These are phyloP conservation scores for Astragalus glycyphyllos DNA, from an alignment of 306 rosid species.

Conservation along the genomic window DNA sequence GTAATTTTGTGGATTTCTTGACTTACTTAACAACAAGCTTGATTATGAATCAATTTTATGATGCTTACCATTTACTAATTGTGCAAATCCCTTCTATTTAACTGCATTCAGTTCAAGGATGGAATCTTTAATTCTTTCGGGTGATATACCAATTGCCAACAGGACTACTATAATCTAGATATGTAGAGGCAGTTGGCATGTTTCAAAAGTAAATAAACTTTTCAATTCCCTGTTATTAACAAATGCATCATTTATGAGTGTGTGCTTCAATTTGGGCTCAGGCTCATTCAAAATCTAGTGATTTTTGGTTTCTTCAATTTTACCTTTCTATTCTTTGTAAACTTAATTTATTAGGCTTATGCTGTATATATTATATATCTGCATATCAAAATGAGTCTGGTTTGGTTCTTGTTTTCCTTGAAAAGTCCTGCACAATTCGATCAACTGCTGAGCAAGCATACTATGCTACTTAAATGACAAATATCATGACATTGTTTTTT, in stretches of 20 bases:
- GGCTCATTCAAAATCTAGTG: constrained; percentile 11
- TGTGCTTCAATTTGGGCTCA: constrained; percentile 8
- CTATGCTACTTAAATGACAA: constrained; percentile 4
- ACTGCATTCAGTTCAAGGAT: background rate
- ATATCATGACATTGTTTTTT: background rate
- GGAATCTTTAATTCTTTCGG: background rate
- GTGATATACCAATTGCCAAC: background rate
- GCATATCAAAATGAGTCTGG: constrained; percentile 7
- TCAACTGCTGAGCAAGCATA: background rate
- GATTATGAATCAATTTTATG: constrained; percentile 11
- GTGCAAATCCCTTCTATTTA: background rate
- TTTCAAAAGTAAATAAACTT: too few species aligned
- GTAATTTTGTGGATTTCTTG: background rate
- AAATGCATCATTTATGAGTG: background rate
- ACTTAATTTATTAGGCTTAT: background rate
- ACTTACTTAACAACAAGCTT: background rate
- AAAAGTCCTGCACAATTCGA: constrained; percentile 21
- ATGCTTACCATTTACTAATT: background rate
- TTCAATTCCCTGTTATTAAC: too few species aligned
- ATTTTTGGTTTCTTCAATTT: background rate
- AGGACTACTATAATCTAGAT: constrained; percentile 30
- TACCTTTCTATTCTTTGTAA: constrained; percentile 16
- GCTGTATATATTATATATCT: background rate
- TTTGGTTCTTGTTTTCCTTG: constrained; percentile 24
- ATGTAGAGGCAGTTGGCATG: constrained; percentile 2